Evolutionary conservation across 2,329 filamentous ascomycete species (phyloP).

Genomic region (Fusarium devonianum): DNA sequence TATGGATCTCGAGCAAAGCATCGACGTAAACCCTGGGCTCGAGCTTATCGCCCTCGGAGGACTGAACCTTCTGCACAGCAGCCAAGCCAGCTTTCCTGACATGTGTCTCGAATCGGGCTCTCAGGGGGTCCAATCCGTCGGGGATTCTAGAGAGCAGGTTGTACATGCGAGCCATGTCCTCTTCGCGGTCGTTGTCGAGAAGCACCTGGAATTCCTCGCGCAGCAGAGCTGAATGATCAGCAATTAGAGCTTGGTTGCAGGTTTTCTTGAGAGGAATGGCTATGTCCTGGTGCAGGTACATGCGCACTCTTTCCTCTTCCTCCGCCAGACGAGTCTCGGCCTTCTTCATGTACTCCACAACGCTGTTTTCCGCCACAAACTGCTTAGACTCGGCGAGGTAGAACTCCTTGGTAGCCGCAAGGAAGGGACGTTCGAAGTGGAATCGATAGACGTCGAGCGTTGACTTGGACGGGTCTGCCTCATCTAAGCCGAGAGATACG

Average conservation of each 20-base stretch:
- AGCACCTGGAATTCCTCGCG: constrained; percentile 95
- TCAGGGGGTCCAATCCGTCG: constrained; percentile 87
- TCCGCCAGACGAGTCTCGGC: constrained; percentile 88
- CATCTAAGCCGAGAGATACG: constrained; percentile 91
- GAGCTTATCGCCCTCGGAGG: constrained; percentile 83
- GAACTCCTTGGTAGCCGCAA: constrained; percentile 82
- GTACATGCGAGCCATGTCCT: constrained; percentile 97
- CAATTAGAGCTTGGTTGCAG: constrained; percentile 89
- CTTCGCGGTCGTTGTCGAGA: constrained; percentile 91
- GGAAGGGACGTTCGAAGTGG: constrained; percentile 92
- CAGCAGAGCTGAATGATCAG: constrained; percentile 83
- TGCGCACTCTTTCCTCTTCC: constrained; percentile 90
- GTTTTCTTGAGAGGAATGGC: constrained; percentile 82
- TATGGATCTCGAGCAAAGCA: constrained; percentile 91
- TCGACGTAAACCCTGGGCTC: constrained; percentile 98
- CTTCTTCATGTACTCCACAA: constrained; percentile 99
- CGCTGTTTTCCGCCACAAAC: constrained; percentile 94
- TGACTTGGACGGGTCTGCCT: constrained; percentile 89
- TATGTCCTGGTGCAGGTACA: constrained; percentile 93
- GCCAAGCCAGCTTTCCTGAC: constrained; percentile 88
- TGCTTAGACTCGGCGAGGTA: constrained; percentile 92
- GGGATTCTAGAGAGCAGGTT: constrained; percentile 86
- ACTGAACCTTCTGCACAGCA: constrained; percentile 89
- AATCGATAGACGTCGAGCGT: constrained; percentile 93
- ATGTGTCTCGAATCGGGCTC: constrained; percentile 88